Evolutionary conservation across 441 rosid species (phyloP).

Genomic region (Omphalea diandra): DNA sequence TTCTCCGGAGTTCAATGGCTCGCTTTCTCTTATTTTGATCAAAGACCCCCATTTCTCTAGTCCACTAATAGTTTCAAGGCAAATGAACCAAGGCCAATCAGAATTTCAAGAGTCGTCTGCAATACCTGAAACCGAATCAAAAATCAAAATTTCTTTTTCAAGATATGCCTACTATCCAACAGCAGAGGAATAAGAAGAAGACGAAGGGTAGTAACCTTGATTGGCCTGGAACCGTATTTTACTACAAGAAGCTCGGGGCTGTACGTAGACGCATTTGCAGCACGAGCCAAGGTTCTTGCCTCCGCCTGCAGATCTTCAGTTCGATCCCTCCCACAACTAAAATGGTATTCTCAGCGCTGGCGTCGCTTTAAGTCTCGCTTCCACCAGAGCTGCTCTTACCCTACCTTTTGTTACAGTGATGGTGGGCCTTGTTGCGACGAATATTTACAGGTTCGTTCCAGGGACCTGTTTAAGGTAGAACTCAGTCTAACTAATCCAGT

Average conservation of each 20-base stretch:
- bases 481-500: too few species aligned
- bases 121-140: constrained; percentile 41
- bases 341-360: constrained; percentile 19
- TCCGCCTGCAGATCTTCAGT: constrained; percentile 82
- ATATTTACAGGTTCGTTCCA: too few species aligned
- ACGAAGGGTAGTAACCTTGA: constrained; percentile 43
- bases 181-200: background rate
- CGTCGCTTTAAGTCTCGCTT: constrained; percentile 25
- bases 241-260: constrained; percentile 57
- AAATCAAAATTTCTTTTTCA: background rate
- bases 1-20: constrained; percentile 56
- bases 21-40: constrained; percentile 69
- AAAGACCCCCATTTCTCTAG: constrained; percentile 51
- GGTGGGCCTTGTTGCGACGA: background rate
- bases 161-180: constrained; percentile 7
- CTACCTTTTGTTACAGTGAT: constrained; percentile 1
- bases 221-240: constrained; percentile 69
- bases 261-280: constrained; percentile 70
- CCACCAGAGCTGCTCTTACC: constrained; percentile 34
- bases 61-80: constrained; percentile 63
- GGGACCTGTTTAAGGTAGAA: too few species aligned
- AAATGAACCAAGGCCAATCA: constrained; percentile 63
- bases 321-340: constrained; percentile 40
- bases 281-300: constrained; percentile 75
- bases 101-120: constrained; percentile 67